Evolutionary conservation across 2,329 filamentous ascomycete genomes (phyloP), one percentile per base, ranked within the genome.

Genomic region (Beauveria asiatica): DNA sequence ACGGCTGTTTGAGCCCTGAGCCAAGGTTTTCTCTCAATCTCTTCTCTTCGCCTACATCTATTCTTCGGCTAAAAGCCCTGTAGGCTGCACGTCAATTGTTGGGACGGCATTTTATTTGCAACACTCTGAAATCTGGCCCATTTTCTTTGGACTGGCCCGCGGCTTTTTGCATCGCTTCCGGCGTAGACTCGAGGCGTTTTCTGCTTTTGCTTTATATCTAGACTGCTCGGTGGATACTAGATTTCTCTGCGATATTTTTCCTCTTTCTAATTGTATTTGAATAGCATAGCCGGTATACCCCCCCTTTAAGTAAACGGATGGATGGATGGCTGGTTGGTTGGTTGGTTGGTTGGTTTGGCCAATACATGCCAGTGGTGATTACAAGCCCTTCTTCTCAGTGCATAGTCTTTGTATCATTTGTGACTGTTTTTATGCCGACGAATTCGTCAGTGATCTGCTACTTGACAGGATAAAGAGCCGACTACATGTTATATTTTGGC

Each of bases 401-500:
- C 30, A 37, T 6, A 9, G 5, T 39, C 13, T 9, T 23, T 23
- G 1, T 3, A 46, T 17, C 5, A 25, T 7, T 3, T 4, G 17
- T 45, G 44, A 37, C 4, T 25, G 3, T 23, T 10, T 11, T 25
- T 16, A 46, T 23, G 42, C 13, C 3, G 44, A 46, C 8, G 19
- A 2, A 46, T 21, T 23, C 13, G 7, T 46, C 13, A 11, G 23
- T 11, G 7, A 27, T 8, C 7, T 19, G 17, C 27, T 33, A 11
- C 6, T 16, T 51, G 6, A 7, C 9, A 41, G 2, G 8, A 39
- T 33, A 23, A 23, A 17, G 2, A 51, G 27, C 27, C 30, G 6
- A 5, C 30, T 25, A 17, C 19, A 10, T n/a, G 17, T 70, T 64
- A 83, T 64, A 82, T 69, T 68, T 79, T 81, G 19, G 75, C 70